A percentile compares a stretch with the other conserved stretches of the same genome.
These are phyloP conservation scores for Bonnemaisonia californica DNA, from an alignment of 31 red algal genomes.

Conservation along the genomic window DNA sequence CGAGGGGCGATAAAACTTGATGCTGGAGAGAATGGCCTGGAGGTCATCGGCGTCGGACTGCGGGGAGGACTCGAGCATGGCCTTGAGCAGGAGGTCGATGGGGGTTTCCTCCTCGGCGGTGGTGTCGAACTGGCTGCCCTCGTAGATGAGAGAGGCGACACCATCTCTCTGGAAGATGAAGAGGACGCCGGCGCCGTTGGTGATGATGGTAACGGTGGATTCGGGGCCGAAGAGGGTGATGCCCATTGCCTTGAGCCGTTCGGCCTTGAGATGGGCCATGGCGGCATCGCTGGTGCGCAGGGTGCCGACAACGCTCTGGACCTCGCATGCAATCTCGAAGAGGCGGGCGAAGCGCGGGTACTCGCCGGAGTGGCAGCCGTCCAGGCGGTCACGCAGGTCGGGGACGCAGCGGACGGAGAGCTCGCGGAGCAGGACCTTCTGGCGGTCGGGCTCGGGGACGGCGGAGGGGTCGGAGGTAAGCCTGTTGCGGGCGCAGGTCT, in stretches of 20 bases:
- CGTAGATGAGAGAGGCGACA: conserved; percentile 45
- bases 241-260: conserved; percentile 59
- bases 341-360: conserved; percentile 36
- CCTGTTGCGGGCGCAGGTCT: background rate
- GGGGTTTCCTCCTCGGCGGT: conserved; percentile 39
- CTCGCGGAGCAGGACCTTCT: conserved; percentile 34
- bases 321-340: conserved; percentile 52
- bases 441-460: conserved; percentile 10
- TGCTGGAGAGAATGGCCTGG: conserved; percentile 61
- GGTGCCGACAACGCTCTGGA: conserved; percentile 42
- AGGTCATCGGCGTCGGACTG: conserved; percentile 50
- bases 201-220: conserved; percentile 43
- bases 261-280: conserved; percentile 44
- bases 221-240: conserved; percentile 47
- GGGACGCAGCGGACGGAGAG: conserved; percentile 33
- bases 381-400: conserved; percentile 14
- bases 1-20: conserved; percentile 31
- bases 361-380: conserved; percentile 26
- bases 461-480: background rate
- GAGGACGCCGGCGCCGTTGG: conserved; percentile 62
- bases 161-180: conserved; percentile 39
- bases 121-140: conserved; percentile 56
- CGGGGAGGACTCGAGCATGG: conserved; percentile 44
- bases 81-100: conserved; percentile 57
- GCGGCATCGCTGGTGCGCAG: conserved; percentile 2